Percentiles rank a stretch among this genome's conserved stretches.
phyloP scores from a whole-genome alignment of 202 grass and related monocot genomes.

The Eragrostis tef region DNA sequence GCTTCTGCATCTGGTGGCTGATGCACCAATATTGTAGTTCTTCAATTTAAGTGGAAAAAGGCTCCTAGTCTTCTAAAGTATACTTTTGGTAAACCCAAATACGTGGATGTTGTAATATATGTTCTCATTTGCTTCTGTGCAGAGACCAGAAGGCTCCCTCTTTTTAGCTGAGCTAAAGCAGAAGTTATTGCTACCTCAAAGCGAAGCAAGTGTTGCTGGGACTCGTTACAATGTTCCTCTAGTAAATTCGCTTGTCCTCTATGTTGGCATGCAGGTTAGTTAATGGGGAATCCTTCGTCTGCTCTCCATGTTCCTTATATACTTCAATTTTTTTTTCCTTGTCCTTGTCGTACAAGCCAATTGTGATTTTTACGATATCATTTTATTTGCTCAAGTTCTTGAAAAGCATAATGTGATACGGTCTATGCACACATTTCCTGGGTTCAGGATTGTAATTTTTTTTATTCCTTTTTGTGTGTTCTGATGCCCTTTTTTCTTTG shows the following conservation, averaged over 20 bases:
- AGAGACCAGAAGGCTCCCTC: constrained; percentile 74
- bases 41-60: background rate
- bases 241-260: constrained; percentile 92
- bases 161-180: constrained; percentile 88
- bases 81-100: constrained; percentile 15
- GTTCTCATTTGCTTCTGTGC: constrained; percentile 50
- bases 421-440: background rate
- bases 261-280: constrained; percentile 91
- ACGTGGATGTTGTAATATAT: constrained; percentile 17
- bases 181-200: constrained; percentile 75
- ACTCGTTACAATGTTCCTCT: constrained; percentile 91
- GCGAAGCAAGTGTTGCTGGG: constrained; percentile 71
- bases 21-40: constrained; percentile 14
- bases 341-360: too few species aligned
- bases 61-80: constrained; percentile 6
- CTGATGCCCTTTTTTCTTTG: background rate
- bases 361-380: background rate
- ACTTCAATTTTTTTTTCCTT: too few species aligned
- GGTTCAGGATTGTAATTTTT: background rate
- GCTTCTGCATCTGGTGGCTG: constrained; percentile 4
- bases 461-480: background rate
- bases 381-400: background rate
- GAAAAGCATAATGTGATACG: background rate
- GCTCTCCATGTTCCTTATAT: background rate
- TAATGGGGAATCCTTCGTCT: constrained; percentile 26